These are phyloP conservation scores for Davidsoniella eucalypti DNA, from an alignment of 2,329 filamentous ascomycete species.

Conservation along the genomic window DNA sequence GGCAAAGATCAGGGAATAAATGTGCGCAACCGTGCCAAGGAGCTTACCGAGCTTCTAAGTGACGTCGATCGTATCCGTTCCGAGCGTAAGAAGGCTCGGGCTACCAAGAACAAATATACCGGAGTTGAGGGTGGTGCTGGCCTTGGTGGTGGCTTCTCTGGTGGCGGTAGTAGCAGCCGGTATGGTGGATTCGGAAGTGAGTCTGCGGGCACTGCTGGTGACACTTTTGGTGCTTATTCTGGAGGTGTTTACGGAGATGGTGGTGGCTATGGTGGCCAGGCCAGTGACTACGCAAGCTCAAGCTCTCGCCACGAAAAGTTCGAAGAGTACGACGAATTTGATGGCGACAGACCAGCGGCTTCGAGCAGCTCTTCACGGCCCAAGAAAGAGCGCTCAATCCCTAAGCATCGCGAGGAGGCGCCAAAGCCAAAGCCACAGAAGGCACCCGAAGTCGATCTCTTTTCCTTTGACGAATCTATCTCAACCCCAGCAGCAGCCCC, in stretches of 20 bases:
- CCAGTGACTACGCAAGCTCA: conserved; percentile 53
- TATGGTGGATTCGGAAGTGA: conserved; percentile 92
- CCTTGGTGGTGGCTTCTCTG: conserved; percentile 37
- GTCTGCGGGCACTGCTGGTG: conserved; percentile 53
- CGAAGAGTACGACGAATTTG: conserved; percentile 93
- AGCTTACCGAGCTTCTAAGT: conserved; percentile 79
- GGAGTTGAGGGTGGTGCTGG: conserved; percentile 70
- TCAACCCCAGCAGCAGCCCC: conserved; percentile 28
- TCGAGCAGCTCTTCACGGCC: conserved; percentile 21
- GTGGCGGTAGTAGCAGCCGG: conserved; percentile 32
- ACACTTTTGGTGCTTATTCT: conserved; percentile 39
- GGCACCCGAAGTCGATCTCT: conserved; percentile 79
- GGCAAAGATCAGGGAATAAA: conserved; percentile 98
- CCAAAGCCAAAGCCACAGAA: conserved; percentile 47
- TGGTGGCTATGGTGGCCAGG: conserved; percentile 73
- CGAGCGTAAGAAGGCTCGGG: conserved; percentile 75
- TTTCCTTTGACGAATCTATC: conserved; percentile 69
- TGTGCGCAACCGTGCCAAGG: conserved; percentile 89
- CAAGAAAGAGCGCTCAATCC: conserved; percentile 17
- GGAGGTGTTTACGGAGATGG: conserved; percentile 86
- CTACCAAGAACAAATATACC: conserved; percentile 86
- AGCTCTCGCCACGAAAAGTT: conserved; percentile 54
- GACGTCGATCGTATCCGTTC: conserved; percentile 78
- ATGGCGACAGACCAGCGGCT: conserved; percentile 48
- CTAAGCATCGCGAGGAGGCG: conserved; percentile 38